phyloP scores from a whole-genome alignment of 495 filamentous ascomycete species.

The Penicillium canescens region DNA sequence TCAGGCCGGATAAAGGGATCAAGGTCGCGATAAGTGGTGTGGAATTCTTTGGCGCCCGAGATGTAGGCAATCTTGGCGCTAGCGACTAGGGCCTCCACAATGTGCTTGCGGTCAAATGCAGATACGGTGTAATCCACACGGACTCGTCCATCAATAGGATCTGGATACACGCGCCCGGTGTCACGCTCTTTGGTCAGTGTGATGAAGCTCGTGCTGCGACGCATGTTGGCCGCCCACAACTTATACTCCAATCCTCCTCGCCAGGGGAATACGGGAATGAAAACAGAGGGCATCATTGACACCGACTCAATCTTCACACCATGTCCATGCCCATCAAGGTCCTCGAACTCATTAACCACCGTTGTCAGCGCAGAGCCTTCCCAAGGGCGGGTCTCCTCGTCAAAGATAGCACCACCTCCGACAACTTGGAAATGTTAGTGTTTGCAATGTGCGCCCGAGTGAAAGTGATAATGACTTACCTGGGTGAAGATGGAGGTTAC shows the following conservation, averaged over 20 bases:
- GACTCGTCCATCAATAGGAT: slow-evolving; percentile 63
- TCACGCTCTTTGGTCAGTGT: slow-evolving; percentile 71
- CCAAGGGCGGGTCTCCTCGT: slow-evolving; percentile 70
- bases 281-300: slow-evolving; percentile 63
- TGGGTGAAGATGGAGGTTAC: slow-evolving; percentile 80
- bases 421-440: slow-evolving; percentile 39
- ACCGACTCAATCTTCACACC: slow-evolving; percentile 77
- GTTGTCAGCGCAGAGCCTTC: slow-evolving; percentile 78
- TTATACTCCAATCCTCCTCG: slow-evolving; percentile 66
- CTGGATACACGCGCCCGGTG: slow-evolving; percentile 71
- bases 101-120: slow-evolving; percentile 66
- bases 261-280: slow-evolving; percentile 63
- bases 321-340: slow-evolving; percentile 79
- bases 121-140: slow-evolving; percentile 69
- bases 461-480: slow-evolving; percentile 28
- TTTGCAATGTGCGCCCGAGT: not conserved
- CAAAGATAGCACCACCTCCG: slow-evolving; percentile 59
- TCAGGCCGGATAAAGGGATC: slow-evolving; percentile 63
- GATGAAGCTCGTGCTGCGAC: slow-evolving; percentile 67
- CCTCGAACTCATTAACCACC: slow-evolving; percentile 74
- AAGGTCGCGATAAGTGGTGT: slow-evolving; percentile 57
- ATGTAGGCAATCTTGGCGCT: slow-evolving; percentile 75
- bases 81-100: slow-evolving; percentile 69
- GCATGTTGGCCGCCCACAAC: slow-evolving; percentile 57
- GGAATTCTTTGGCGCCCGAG: slow-evolving; percentile 76